Conservation (phyloP, 73 alveolate genomes). For the Tetrahymena thermophila region DNA sequence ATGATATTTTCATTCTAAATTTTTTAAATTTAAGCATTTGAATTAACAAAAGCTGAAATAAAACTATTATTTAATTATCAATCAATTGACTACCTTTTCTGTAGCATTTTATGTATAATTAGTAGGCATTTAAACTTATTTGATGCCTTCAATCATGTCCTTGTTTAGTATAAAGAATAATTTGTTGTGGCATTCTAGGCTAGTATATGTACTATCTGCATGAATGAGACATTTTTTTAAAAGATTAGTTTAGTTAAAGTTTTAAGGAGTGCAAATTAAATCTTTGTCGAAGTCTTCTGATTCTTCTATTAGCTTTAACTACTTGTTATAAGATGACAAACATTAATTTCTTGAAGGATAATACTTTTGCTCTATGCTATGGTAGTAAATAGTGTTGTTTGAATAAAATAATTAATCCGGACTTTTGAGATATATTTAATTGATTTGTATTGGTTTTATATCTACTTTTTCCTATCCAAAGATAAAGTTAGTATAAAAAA, state of each 20-base stretch:
- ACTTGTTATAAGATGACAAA: not conserved
- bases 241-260: not conserved
- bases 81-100: not conserved
- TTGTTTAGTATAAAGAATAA: not conserved
- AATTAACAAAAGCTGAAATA: too few species aligned
- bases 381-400: not conserved
- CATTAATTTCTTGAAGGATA: not conserved
- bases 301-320: not conserved
- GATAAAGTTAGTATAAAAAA: not conserved
- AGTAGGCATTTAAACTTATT: not conserved
- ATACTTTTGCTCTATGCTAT: not conserved
- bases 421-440: not conserved
- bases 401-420: not conserved
- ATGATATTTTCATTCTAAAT: too few species aligned
- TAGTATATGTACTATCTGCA: not conserved
- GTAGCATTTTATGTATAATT: not conserved
- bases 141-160: not conserved
- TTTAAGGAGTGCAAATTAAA: not conserved
- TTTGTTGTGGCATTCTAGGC: not conserved
- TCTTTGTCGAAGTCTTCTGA: not conserved
- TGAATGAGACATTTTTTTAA: not conserved
- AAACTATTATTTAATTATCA: too few species aligned
- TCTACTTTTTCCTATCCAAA: not conserved
- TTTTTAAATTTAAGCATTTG: too few species aligned
- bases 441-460: not conserved